Percentiles rank a stretch among this genome's conserved stretches.
phyloP scores from a whole-genome alignment of 163 green algal genomes.

The Picocystis sp. region DNA sequence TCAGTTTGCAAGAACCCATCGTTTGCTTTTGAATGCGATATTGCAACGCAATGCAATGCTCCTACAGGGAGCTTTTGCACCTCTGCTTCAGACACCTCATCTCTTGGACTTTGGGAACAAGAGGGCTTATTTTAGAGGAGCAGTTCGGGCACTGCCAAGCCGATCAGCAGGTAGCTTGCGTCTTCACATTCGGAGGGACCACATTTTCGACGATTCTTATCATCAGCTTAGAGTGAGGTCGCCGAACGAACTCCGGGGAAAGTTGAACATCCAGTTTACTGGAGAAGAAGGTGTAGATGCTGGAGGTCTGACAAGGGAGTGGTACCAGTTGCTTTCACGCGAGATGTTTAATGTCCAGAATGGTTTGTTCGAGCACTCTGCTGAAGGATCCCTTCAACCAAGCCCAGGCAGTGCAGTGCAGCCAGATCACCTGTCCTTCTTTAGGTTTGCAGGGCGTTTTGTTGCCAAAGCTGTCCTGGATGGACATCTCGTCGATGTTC shows the following conservation, averaged over 20 bases:
- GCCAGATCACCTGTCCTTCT: slow-evolving; percentile 79
- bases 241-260: slow-evolving; percentile 57
- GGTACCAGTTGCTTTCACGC: slow-evolving; percentile 72
- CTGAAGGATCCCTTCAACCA: slow-evolving; percentile 62
- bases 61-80: slow-evolving; percentile 48
- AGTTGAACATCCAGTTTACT: slow-evolving; percentile 64
- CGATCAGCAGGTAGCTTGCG: slow-evolving; percentile 37
- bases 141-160: slow-evolving; percentile 31
- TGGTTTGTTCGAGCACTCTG: slow-evolving; percentile 65
- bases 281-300: slow-evolving; percentile 94
- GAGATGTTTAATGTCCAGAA: slow-evolving; percentile 93
- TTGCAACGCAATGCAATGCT: slow-evolving; percentile 49
- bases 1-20: slow-evolving; percentile 64
- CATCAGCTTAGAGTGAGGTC: slow-evolving; percentile 65
- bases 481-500: slow-evolving; percentile 78
- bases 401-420: slow-evolving; percentile 21
- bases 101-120: slow-evolving; percentile 99
- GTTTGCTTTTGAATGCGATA: slow-evolving; percentile 73
- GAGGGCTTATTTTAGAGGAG: slow-evolving; percentile 41
- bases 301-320: slow-evolving; percentile 82
- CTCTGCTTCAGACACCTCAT: slow-evolving; percentile 51
- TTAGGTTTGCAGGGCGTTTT: slow-evolving; percentile 78
- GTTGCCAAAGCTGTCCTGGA: slow-evolving; percentile 92
- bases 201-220: slow-evolving; percentile 93
- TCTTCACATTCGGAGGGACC: slow-evolving; percentile 57